Conservation (phyloP, 257 asterid genomes). For the Solanum arcanum region DNA sequence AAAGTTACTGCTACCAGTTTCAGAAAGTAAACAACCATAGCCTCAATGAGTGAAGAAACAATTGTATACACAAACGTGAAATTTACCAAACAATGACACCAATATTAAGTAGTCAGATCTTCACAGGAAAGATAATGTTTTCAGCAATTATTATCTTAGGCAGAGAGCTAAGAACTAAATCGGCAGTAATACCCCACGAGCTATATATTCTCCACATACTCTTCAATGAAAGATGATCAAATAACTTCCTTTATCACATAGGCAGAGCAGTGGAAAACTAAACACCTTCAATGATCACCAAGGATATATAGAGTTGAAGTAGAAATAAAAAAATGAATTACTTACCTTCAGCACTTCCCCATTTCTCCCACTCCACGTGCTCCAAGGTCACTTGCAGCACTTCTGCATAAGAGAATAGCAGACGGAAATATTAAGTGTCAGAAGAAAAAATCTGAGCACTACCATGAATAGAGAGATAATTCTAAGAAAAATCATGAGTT, state of each 20-base stretch:
- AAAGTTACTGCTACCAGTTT: neutral
- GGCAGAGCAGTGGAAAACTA: neutral
- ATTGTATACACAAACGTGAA: neutral
- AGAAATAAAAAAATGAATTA: neutral
- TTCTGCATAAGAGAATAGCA: constrained; percentile 37
- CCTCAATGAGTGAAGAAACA: neutral
- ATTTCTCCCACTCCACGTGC: constrained; percentile 55
- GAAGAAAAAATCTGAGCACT: neutral
- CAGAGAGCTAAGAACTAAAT: neutral
- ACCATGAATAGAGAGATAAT: neutral
- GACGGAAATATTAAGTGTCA: neutral
- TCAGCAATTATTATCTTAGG: neutral
- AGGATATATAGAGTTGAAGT: neutral
- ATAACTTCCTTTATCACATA: neutral
- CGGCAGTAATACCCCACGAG: neutral
- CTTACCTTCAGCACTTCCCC: constrained; percentile 57
- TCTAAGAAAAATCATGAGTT: neutral
- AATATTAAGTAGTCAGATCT: neutral
- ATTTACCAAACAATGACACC: neutral
- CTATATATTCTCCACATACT: neutral
- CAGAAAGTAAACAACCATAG: neutral
- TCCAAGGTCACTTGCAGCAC: constrained; percentile 53
- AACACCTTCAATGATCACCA: neutral
- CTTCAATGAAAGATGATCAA: neutral
- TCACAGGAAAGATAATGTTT: neutral